phyloP scores from a whole-genome alignment of 495 filamentous ascomycete genomes.

The Penicillium cataractarum region DNA sequence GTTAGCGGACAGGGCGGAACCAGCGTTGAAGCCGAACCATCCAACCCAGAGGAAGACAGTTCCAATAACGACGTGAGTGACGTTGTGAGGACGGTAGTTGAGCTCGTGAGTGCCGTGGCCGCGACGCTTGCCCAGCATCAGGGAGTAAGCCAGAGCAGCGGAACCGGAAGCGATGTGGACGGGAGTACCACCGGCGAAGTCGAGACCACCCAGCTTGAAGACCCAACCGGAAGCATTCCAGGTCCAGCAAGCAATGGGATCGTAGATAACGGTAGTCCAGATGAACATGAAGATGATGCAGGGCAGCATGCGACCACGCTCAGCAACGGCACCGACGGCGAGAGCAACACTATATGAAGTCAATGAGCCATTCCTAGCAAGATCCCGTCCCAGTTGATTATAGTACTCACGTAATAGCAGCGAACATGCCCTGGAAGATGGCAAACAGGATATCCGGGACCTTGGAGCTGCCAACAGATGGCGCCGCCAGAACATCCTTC shows the following conservation, averaged over 20 bases:
- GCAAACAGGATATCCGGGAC: conserved; percentile 91
- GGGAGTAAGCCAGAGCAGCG: conserved; percentile 84
- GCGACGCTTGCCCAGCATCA: conserved; percentile 82
- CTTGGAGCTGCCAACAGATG: conserved; percentile 78
- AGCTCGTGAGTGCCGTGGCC: conserved; percentile 86
- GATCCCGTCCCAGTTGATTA: not conserved
- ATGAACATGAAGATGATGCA: conserved; percentile 95
- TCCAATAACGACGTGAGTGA: conserved; percentile 94
- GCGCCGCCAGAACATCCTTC: conserved; percentile 74
- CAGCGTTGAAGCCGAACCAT: conserved; percentile 99
- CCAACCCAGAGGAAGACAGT: conserved; percentile 99
- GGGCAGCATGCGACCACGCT: conserved; percentile 92
- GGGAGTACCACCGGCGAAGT: conserved; percentile 95
- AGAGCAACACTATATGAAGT: conserved; percentile 68
- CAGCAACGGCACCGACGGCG: conserved; percentile 88
- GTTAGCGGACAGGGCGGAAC: conserved; percentile 87
- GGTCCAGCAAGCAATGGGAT: conserved; percentile 97
- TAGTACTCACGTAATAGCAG: conserved; percentile 79
- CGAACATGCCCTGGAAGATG: conserved; percentile 98
- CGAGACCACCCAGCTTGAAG: conserved; percentile 79
- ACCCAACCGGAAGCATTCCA: conserved; percentile 93
- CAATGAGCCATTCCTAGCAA: not conserved
- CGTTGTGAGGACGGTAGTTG: conserved; percentile 97
- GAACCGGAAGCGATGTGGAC: conserved; percentile 94
- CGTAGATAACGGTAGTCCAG: conserved; percentile 93